Evolutionary conservation across 2,329 filamentous ascomycete species (phyloP), one percentile per base, ranked within the genome.

Genomic region (Aspergillus pseudoviridinutans): DNA sequence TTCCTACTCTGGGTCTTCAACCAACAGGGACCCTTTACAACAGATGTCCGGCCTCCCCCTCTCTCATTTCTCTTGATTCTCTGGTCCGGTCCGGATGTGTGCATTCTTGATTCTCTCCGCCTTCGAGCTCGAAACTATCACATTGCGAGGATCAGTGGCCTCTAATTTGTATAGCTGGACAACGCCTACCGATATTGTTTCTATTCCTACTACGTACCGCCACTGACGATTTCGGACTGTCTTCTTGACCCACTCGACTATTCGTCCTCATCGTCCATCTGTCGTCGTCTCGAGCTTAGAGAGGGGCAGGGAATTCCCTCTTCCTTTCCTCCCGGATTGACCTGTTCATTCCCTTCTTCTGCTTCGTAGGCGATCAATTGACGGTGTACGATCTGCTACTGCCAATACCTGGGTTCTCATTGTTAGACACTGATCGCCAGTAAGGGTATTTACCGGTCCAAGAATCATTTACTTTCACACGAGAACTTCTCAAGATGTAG

Each of bases 401-500:
- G 44, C 12, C 9, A 6, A 24, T 20, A 20, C 22, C 22, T 3
- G n/a, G 41, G 41, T 12, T 44, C 9, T 44, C 41, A 10, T 32
- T 50, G 35, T 41, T 44, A 28, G 35, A 20, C 22, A 42, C 35
- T 24, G 51, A 52, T 49, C 50, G 55, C 52, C 35, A 55, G 42
- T 59, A 42, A 50, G 59, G 54, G 55, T 38, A n/a, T 38, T 38
- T 14, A 52, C 29, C 50, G 14, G 24, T 47, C 46, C 29, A 51
- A 32, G 53, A 60, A 54, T 51, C 24, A 24, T 54, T 57, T 35
- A 51, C 49, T 51, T 56, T 55, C 56, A 44, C 55, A 28, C 38
- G 50, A 42, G 20, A 29, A 44, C 50, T 32, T 44, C 49, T 51
- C 57, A 68, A 61, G 49, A 68, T 68, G 66, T 68, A 60, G 44